These are phyloP conservation scores for Arbutus unedo DNA, from an alignment of 148 eudicot species.

Conservation along the genomic window DNA sequence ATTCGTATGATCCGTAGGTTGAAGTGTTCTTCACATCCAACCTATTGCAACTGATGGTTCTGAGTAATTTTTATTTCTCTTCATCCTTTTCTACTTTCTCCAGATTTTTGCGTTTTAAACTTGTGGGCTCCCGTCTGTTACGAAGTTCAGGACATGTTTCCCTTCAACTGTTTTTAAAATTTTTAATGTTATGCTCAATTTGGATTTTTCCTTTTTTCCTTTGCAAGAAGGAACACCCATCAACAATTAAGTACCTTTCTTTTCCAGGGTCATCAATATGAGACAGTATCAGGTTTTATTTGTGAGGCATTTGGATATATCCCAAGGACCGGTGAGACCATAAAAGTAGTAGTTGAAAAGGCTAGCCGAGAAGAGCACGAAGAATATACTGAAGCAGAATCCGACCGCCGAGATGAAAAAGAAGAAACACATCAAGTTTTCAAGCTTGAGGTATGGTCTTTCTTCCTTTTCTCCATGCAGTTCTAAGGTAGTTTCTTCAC, in stretches of 20 bases:
- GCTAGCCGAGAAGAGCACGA: conserved; percentile 55
- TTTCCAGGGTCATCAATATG: conserved; percentile 82
- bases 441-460: conserved; percentile 69
- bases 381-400: conserved; percentile 54
- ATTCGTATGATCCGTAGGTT: neutral
- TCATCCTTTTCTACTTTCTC: neutral
- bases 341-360: conserved; percentile 75
- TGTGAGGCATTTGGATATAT: conserved; percentile 97
- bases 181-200: neutral
- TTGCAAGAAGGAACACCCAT: neutral
- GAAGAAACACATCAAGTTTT: conserved; percentile 59
- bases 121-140: neutral
- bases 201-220: neutral
- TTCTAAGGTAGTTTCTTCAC: conserved; percentile 8
- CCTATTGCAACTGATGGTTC: neutral
- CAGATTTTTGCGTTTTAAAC: neutral
- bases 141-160: neutral
- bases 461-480: neutral
- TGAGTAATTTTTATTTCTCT: neutral
- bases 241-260: neutral
- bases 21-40: neutral
- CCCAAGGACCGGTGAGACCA: conserved; percentile 91
- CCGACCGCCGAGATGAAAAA: conserved; percentile 52
- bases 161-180: neutral
- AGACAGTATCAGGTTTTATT: conserved; percentile 93